Evolutionary conservation across 2,329 filamentous ascomycete genomes (phyloP).

Genomic region (Ophiosphaerella herpotricha): DNA sequence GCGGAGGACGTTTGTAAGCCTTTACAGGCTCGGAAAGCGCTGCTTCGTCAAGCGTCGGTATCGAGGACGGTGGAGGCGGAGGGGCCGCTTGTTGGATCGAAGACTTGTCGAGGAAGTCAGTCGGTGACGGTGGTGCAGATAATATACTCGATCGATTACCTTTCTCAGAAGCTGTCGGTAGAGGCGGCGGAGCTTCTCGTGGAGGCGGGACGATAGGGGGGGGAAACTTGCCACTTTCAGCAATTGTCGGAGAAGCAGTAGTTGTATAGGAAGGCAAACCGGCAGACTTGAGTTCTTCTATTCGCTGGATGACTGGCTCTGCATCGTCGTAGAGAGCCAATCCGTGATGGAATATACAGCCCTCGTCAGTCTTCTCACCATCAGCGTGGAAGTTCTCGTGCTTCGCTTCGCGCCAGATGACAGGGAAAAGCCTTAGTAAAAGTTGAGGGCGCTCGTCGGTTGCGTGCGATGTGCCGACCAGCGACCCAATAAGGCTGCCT

Average conservation of each 20-base stretch:
- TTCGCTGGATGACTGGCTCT: constrained; percentile 36
- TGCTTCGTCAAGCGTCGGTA: constrained; percentile 17
- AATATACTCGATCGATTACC: constrained; percentile 19
- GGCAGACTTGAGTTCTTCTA: constrained; percentile 44
- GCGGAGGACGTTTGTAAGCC: constrained; percentile 34
- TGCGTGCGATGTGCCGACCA: constrained; percentile 27
- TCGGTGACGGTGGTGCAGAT: constrained; percentile 18
- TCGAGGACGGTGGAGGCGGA: constrained; percentile 26
- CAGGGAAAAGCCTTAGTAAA: constrained; percentile 57
- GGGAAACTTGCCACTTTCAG: constrained; percentile 45
- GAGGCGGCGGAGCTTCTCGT: constrained; percentile 30
- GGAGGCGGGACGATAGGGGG: constrained; percentile 43
- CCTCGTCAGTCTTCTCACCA: constrained; percentile 51
- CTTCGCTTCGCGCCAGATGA: constrained; percentile 57
- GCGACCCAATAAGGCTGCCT: constrained; percentile 32
- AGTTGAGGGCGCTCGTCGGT: constrained; percentile 47
- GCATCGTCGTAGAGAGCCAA: constrained; percentile 56
- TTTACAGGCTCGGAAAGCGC: constrained; percentile 13
- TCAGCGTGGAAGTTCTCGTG: constrained; percentile 50
- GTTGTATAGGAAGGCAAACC: constrained; percentile 45
- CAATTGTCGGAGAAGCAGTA: constrained; percentile 42
- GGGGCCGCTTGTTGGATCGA: constrained; percentile 19
- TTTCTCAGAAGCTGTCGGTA: constrained; percentile 28
- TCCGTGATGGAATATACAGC: constrained; percentile 56
- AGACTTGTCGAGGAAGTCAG: constrained; percentile 18